A percentile compares a stretch with the other conserved stretches of the same genome.
These are phyloP conservation scores for Talinum fruticosum DNA, from an alignment of 148 eudicot species.

Conservation along the genomic window DNA sequence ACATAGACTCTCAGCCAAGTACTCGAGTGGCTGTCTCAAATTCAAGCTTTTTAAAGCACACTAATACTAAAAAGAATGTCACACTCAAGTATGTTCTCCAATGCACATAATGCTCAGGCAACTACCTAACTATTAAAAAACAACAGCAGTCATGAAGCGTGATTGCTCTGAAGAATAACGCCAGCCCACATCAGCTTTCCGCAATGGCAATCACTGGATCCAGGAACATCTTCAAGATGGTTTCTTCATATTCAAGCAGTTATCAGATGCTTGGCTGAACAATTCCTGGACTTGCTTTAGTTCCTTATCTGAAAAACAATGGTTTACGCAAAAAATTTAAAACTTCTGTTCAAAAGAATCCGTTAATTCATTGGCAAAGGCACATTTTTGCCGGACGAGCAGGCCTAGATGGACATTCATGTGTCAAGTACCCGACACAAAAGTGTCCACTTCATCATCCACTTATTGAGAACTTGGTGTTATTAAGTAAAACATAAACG, in stretches of 20 bases:
- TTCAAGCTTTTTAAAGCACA: background rate
- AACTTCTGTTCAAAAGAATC: background rate
- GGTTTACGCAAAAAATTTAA: background rate
- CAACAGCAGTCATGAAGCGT: background rate
- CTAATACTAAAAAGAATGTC: background rate
- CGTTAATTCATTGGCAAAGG: background rate
- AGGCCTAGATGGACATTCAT: background rate
- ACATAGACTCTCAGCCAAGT: no score
- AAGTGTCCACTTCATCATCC: background rate
- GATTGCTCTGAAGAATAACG: background rate
- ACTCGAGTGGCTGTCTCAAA: background rate
- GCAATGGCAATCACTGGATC: background rate
- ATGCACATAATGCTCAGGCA: background rate
- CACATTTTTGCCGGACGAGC: background rate
- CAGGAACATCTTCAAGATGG: slow-evolving; percentile 53
- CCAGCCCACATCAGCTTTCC: background rate
- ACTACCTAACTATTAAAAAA: background rate
- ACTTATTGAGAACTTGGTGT: background rate
- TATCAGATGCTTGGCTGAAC: slow-evolving; percentile 63
- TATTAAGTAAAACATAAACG: no score
- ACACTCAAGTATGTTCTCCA: background rate
- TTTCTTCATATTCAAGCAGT: slow-evolving; percentile 78
- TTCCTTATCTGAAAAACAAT: slow-evolving; percentile 57
- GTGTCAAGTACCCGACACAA: no score
- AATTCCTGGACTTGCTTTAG: slow-evolving; percentile 84